Evolutionary conservation across 306 rosid genomes (phyloP).

Genomic region (Ormosia semicastrata): DNA sequence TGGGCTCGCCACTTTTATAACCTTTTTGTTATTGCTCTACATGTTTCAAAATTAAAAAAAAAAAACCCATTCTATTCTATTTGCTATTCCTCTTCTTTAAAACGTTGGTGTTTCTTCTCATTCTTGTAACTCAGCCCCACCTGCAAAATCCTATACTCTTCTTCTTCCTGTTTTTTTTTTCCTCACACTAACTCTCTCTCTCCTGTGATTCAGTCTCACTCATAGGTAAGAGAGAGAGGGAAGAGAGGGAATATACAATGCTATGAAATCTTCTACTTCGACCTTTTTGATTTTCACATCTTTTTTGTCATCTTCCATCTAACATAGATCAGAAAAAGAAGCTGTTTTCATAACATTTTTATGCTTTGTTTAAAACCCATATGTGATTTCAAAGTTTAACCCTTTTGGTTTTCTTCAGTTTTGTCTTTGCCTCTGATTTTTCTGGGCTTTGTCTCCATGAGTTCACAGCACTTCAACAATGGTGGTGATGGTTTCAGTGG

Average conservation of each 20-base stretch:
- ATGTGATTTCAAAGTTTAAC: slow-evolving; percentile 9
- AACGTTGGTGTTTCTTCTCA: slow-evolving; percentile 15
- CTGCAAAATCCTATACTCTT: not conserved
- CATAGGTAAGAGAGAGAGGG: slow-evolving; percentile 3
- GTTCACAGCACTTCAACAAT: slow-evolving; percentile 33
- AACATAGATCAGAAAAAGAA: not conserved
- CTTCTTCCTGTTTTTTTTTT: not conserved
- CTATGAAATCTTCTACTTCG: not conserved
- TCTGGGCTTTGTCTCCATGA: slow-evolving; percentile 32
- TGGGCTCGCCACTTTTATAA: slow-evolving; percentile 21
- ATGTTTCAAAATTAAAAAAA: no score
- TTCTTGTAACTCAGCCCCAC: slow-evolving; percentile 30
- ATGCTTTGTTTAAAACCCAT: slow-evolving; percentile 1
- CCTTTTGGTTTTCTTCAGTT: not conserved
- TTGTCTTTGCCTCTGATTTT: not conserved
- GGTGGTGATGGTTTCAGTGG: slow-evolving; percentile 24
- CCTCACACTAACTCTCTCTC: slow-evolving; percentile 6
- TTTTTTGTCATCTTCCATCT: not conserved
- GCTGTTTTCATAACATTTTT: not conserved
- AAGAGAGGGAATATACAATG: slow-evolving; percentile 21
- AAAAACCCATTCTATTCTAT: not conserved
- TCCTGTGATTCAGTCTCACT: slow-evolving; percentile 11
- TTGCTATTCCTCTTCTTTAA: slow-evolving; percentile 27
- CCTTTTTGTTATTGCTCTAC: not conserved
- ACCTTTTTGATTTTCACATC: not conserved